Evolutionary conservation across 192 early-diverging fungal species (phyloP).

Genomic region (Rhizophagus prolifer): DNA sequence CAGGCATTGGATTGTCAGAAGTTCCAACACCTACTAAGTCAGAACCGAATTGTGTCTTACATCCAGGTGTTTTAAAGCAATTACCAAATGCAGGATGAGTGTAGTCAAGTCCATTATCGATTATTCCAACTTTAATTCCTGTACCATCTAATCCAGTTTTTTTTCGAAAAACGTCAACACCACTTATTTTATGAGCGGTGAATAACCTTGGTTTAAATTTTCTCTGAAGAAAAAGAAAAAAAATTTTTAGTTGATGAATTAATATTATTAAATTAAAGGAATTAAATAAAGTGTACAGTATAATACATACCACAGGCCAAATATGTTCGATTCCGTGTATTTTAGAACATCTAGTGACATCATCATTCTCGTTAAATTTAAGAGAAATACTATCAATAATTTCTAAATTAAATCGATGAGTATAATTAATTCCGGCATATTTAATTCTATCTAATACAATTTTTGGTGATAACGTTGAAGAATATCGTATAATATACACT

Average conservation of each 20-base stretch:
- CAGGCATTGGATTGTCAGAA: conserved; percentile 42
- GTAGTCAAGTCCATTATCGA: conserved; percentile 60
- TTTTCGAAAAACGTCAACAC: conserved; percentile 1
- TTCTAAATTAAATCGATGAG: neutral
- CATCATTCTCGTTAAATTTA: conserved; percentile 34
- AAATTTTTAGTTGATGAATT: too few relatives aligned
- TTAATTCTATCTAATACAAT: neutral
- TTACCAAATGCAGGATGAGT: conserved; percentile 65
- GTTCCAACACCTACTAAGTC: conserved; percentile 61
- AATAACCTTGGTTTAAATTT: neutral
- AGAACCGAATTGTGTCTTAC: conserved; percentile 59
- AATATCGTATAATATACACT: neutral
- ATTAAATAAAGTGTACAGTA: neutral
- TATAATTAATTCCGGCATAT: neutral
- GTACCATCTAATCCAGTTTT: conserved; percentile 22
- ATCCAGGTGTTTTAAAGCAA: conserved; percentile 61
- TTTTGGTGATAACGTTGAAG: neutral
- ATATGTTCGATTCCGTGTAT: conserved; percentile 41
- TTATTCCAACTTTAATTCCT: conserved; percentile 55
- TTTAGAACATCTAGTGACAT: conserved; percentile 33
- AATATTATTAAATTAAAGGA: too few relatives aligned
- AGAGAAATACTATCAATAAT: conserved; percentile 50
- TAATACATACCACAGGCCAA: conserved; percentile 46
- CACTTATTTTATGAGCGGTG: neutral
- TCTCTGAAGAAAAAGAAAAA: neutral